phyloP scores from a whole-genome alignment of 1,139 yeast genomes.

The Scheffersomyces parashehatae region DNA sequence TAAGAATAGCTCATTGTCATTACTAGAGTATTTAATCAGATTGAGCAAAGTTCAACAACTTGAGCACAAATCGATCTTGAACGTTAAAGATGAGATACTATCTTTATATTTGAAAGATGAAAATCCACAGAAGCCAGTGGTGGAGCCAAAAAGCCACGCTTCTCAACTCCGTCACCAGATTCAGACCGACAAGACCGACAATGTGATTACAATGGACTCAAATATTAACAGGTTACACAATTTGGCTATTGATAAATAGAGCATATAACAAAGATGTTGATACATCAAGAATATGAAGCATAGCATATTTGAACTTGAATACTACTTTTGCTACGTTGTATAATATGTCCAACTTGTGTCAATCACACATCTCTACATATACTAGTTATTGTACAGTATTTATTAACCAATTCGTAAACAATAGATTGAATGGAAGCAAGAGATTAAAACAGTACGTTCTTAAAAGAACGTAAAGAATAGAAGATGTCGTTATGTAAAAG shows the following conservation, averaged over 20 bases:
- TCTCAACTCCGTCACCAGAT: slow-evolving; percentile 10
- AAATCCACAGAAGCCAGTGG: neutral
- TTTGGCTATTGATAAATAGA: slow-evolving; percentile 20
- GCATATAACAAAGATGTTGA: neutral
- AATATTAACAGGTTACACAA: slow-evolving; percentile 36
- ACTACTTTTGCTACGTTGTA: too few relatives aligned
- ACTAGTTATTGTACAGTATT: too few relatives aligned
- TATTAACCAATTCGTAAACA: too few relatives aligned
- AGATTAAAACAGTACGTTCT: too few relatives aligned
- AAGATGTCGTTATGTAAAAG: too few relatives aligned
- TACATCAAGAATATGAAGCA: slow-evolving; percentile 5
- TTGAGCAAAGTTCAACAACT: slow-evolving; percentile 61
- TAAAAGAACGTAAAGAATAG: too few relatives aligned
- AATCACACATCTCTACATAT: too few relatives aligned
- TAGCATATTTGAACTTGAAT: neutral
- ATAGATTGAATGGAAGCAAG: too few relatives aligned
- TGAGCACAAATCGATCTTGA: slow-evolving; percentile 56
- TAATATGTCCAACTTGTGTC: too few relatives aligned
- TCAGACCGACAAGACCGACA: slow-evolving; percentile 15
- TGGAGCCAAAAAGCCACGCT: slow-evolving; percentile 5
- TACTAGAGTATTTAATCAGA: slow-evolving; percentile 66
- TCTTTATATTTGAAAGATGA: slow-evolving; percentile 66
- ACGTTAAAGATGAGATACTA: slow-evolving; percentile 67
- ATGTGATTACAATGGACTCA: slow-evolving; percentile 30
- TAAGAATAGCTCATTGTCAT: slow-evolving; percentile 44